These are phyloP conservation scores for Conoideocrella luteorostrata DNA, from an alignment of 2,329 filamentous ascomycete species.

Conservation along the genomic window DNA sequence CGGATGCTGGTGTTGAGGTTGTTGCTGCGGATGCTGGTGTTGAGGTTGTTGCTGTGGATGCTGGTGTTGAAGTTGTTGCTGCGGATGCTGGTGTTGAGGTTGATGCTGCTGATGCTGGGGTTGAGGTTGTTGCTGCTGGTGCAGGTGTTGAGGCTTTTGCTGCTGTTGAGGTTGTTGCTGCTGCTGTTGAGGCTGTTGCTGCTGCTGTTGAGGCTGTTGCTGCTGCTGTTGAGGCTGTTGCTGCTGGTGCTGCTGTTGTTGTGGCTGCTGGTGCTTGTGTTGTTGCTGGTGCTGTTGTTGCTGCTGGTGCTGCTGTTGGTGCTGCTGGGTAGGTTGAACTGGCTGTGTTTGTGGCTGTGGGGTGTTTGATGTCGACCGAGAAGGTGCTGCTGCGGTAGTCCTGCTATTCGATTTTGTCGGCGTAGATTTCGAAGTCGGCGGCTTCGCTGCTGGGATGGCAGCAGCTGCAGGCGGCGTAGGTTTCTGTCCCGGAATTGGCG, in stretches of 20 bases:
- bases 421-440: constrained; percentile 8
- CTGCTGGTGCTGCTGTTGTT: constrained; percentile 9
- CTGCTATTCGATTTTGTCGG: constrained; percentile 14
- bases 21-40: not conserved
- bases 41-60: constrained; percentile 5
- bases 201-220: constrained; percentile 8
- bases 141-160: not conserved
- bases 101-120: constrained; percentile 10
- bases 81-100: constrained; percentile 11
- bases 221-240: constrained; percentile 8
- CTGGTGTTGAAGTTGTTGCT: constrained; percentile 8
- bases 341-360: constrained; percentile 7
- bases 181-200: too few relatives aligned
- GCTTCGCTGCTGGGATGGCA: not conserved
- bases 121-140: constrained; percentile 8
- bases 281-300: too few relatives aligned
- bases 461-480: constrained; percentile 23
- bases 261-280: too few relatives aligned
- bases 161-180: too few relatives aligned
- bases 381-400: constrained; percentile 11
- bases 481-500: constrained; percentile 26
- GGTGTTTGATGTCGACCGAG: constrained; percentile 7
- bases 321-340: constrained; percentile 9
- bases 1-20: constrained; percentile 11
- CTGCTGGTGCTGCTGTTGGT: constrained; percentile 7